Percentiles rank a stretch among this genome's conserved stretches.
phyloP scores from a whole-genome alignment of 2,329 filamentous ascomycete genomes.

The Tolypocladium inflatum region DNA sequence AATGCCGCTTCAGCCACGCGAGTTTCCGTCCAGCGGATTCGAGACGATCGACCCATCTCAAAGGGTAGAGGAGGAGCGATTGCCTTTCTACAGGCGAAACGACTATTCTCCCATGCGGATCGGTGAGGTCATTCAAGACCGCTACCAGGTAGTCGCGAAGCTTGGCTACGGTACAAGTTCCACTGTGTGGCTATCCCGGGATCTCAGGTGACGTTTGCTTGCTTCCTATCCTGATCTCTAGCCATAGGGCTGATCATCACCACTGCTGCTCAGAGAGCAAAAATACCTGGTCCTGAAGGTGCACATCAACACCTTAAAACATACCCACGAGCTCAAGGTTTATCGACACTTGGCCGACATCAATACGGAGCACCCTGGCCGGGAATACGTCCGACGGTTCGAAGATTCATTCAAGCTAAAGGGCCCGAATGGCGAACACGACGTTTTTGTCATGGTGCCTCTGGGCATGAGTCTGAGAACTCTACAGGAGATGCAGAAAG shows the following conservation, averaged over 20 bases:
- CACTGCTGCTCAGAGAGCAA: conserved; percentile 6
- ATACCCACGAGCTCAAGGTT: conserved; percentile 19
- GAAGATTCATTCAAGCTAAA: conserved; percentile 23
- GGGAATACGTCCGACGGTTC: conserved; percentile 18
- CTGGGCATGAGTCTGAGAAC: conserved; percentile 27
- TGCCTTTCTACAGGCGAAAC: conserved; percentile 14
- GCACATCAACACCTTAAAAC: conserved; percentile 16
- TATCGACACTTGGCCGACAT: conserved; percentile 16
- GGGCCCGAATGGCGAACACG: conserved; percentile 21
- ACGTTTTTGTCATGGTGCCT: conserved; percentile 22
- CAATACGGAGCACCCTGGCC: conserved; percentile 16
- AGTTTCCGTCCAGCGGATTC: conserved; percentile 8
- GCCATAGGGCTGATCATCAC: background rate
- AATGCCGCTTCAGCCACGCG: background rate
- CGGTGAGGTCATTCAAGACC: conserved; percentile 19
- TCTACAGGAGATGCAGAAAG: conserved; percentile 17
- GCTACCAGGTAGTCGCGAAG: conserved; percentile 29
- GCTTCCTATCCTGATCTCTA: background rate
- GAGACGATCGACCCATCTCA: conserved; percentile 5
- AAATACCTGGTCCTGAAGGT: conserved; percentile 23
- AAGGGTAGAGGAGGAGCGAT: conserved; percentile 17
- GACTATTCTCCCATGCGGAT: conserved; percentile 26
- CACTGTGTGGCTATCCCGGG: conserved; percentile 31
- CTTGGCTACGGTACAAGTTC: conserved; percentile 30
- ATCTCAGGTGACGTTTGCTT: conserved; percentile 14